Base-by-base conservation (phyloP, 371 early-diverging fungal species). In the Rhizopus microsporus region DNA sequence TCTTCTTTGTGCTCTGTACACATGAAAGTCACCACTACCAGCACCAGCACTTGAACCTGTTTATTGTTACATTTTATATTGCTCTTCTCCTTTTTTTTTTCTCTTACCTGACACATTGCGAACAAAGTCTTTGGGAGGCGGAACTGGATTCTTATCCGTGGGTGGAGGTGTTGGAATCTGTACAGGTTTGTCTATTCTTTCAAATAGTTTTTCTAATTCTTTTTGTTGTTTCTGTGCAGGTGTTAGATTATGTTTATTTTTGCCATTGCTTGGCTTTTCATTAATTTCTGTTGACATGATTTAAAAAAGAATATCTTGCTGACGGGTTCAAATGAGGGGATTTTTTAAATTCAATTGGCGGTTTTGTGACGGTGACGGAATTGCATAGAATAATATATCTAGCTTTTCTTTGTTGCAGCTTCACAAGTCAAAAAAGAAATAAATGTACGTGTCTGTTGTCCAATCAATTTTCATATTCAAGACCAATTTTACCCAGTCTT, bases 11-110 rank as follows among this genome's bases (percentile, higher is more conserved):
- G 93, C 91, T 61, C 96, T 75, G 68, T 97, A 97, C 0, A 94
- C 93, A 71, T 96, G 96, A 59, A 97, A 97, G 64, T 97, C 97
- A 42, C 96, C 96, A 81, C 93, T 92, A 15, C 97, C 96, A 0
- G 97, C 97, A 46, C 96, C 97, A 2, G 97, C 96, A 71, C 94
- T 93, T 13, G 95, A 96, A 31, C 95, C 94, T 86, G 51, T 13
- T 12, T 12, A 15, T 13, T 15, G 43, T 12, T 29, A 13, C 4
- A 17, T 38, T 5, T 37, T 17, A 37, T 51, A 9, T 29, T n/a
- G n/a, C n/a, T n/a, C n/a, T n/a, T 17, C 17, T 38, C 23, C 40
- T 31, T 16, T 2, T 52, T 32, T 13, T 23, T 46, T 34, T 44
- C 10, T 5, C 45, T 62, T 73, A 83, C 88, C 90, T 69, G 86